phyloP scores from a whole-genome alignment of 2,329 filamentous ascomycete species.

The Colletotrichum phormii region DNA sequence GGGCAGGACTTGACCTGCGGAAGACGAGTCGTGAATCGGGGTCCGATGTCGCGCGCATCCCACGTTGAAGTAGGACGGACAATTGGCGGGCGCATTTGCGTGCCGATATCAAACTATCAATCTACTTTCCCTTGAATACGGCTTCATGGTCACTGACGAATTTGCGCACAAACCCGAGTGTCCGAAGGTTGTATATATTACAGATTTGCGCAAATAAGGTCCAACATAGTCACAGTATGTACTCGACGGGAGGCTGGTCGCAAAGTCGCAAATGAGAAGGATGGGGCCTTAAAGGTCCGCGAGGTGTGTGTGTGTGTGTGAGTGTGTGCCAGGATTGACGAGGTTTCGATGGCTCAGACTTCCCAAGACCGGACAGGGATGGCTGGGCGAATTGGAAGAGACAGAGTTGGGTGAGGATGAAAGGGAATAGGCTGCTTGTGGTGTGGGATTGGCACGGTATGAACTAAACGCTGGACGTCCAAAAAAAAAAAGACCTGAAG shows the following conservation, averaged over 20 bases:
- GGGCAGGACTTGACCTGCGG: background rate
- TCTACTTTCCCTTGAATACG: background rate
- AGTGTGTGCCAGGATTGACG: conserved; percentile 20
- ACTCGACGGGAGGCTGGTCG: background rate
- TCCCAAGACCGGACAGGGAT: conserved; percentile 31
- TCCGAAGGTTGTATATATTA: background rate
- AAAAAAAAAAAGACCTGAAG: conserved; percentile 4
- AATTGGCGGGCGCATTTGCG: background rate
- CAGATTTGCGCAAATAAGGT: background rate
- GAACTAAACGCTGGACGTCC: conserved; percentile 3
- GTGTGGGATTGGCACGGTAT: conserved; percentile 7
- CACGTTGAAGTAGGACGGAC: background rate
- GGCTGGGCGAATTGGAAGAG: conserved; percentile 45
- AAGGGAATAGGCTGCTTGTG: background rate
- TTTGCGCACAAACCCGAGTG: background rate
- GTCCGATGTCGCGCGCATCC: conserved; percentile 14
- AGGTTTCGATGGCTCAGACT: conserved; percentile 28
- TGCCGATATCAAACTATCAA: background rate
- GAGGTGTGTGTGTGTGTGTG: background rate
- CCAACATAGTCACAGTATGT: background rate
- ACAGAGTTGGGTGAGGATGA: background rate
- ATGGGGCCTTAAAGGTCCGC: conserved; percentile 1
- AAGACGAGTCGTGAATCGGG: conserved; percentile 23
- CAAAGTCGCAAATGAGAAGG: background rate
- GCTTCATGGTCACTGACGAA: background rate